A percentile compares a stretch with the other conserved stretches of the same genome.
These are phyloP conservation scores for Biscutella laevigata DNA, from an alignment of 441 rosid genomes.

Conservation along the genomic window DNA sequence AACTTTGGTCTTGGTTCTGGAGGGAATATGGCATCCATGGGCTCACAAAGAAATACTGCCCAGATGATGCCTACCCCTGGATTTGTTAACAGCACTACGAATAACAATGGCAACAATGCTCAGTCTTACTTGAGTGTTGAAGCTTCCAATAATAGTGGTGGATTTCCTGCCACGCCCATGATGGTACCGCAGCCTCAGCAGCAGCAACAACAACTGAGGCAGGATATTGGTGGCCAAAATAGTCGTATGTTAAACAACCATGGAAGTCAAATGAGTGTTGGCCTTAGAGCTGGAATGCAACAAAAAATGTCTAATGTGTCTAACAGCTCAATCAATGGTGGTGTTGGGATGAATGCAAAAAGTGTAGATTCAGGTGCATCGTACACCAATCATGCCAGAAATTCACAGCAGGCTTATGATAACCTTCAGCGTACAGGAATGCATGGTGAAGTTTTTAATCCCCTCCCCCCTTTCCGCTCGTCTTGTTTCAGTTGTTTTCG, in stretches of 20 bases:
- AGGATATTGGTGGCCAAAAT: slow-evolving; percentile 58
- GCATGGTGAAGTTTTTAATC: slow-evolving; percentile 44
- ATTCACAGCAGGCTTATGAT: slow-evolving; percentile 60
- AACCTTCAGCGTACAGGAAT: slow-evolving; percentile 57
- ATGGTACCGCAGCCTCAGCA: slow-evolving; percentile 63
- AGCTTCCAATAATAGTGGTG: slow-evolving; percentile 51
- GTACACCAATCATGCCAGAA: slow-evolving; percentile 52
- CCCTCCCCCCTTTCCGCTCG: not conserved
- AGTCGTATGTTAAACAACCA: slow-evolving; percentile 64
- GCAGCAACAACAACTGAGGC: slow-evolving; percentile 75
- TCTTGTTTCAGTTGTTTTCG: slow-evolving; percentile 7
- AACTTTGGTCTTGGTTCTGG: slow-evolving; percentile 66
- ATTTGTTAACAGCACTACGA: slow-evolving; percentile 40
- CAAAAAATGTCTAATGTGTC: slow-evolving; percentile 68
- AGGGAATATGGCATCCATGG: slow-evolving; percentile 69
- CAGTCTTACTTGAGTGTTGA: slow-evolving; percentile 64
- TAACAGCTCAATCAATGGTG: slow-evolving; percentile 61
- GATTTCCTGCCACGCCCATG: slow-evolving; percentile 59
- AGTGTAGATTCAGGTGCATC: slow-evolving; percentile 37
- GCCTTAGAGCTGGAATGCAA: slow-evolving; percentile 73
- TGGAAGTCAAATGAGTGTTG: slow-evolving; percentile 65
- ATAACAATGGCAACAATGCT: slow-evolving; percentile 37
- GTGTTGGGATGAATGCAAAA: slow-evolving; percentile 60
- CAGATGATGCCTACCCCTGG: slow-evolving; percentile 99
- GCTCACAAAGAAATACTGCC: slow-evolving; percentile 55